Evolutionary conservation across 495 filamentous ascomycete genomes (phyloP).

Genomic region (Wilcoxina mikolae): DNA sequence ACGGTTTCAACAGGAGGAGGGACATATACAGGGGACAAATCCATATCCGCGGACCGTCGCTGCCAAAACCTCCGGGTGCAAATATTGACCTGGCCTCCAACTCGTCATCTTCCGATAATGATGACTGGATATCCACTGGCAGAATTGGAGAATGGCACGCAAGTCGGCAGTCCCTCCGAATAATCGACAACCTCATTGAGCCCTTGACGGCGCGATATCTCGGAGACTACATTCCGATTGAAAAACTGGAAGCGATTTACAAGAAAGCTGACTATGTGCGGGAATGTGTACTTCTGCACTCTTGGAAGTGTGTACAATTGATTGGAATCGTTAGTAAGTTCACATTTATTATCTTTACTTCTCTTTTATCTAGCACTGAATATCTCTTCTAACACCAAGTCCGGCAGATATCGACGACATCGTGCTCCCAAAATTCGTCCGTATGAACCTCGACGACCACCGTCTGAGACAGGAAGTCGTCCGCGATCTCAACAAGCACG

Average conservation of each 20-base stretch:
- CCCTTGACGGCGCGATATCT: constrained; percentile 9
- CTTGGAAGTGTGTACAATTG: constrained; percentile 9
- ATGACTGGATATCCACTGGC: constrained; percentile 16
- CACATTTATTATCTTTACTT: not conserved
- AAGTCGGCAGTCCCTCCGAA: constrained; percentile 5
- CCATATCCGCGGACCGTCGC: constrained; percentile 18
- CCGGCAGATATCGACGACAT: not conserved
- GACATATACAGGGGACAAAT: constrained; percentile 12
- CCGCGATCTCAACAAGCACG: not conserved
- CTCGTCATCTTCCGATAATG: constrained; percentile 4
- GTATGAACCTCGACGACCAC: not conserved
- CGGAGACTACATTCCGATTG: constrained; percentile 17
- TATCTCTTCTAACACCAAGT: too few relatives aligned
- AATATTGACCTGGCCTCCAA: not conserved
- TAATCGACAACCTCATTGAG: constrained; percentile 11
- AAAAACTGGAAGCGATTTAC: constrained; percentile 16
- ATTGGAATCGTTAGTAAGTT: constrained; percentile 14
- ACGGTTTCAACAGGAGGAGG: not conserved
- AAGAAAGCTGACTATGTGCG: constrained; percentile 7
- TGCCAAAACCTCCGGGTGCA: not conserved
- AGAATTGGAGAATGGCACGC: constrained; percentile 17
- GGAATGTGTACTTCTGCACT: constrained; percentile 18
- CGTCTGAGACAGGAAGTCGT: not conserved
- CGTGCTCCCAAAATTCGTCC: not conserved
- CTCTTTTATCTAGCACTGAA: too few relatives aligned